phyloP scores from a whole-genome alignment of 768 basidiomycete species.

The Termitomyces heimii region DNA sequence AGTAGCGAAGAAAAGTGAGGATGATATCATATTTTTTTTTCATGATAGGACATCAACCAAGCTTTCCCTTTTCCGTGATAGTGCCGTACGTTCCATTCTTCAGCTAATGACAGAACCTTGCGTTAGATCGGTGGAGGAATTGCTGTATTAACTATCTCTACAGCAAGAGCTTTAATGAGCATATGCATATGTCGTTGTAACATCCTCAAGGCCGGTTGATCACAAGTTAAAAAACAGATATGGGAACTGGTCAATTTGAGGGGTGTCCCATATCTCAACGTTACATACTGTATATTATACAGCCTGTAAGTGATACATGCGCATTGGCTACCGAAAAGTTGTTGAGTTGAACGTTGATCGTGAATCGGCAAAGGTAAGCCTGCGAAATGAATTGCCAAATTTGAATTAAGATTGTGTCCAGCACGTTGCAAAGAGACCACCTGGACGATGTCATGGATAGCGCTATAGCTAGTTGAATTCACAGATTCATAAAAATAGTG shows the following conservation, averaged over 20 bases:
- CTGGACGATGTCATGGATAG: too few relatives aligned
- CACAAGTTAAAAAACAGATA: neutral
- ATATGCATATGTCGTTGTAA: neutral
- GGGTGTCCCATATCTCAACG: neutral
- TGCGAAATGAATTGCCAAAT: neutral
- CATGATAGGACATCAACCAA: constrained; percentile 61
- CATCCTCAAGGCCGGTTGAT: neutral
- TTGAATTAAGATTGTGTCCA: neutral
- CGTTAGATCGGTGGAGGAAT: constrained; percentile 53
- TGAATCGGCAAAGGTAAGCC: neutral
- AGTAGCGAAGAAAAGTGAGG: too few relatives aligned
- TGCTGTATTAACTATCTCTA: constrained; percentile 75
- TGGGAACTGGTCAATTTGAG: neutral
- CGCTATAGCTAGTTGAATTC: neutral
- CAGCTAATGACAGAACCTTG: neutral
- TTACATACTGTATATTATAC: too few relatives aligned
- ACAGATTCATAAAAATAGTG: neutral
- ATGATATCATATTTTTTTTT: neutral
- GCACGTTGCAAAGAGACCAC: neutral
- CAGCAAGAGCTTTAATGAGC: constrained; percentile 17
- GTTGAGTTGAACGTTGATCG: neutral
- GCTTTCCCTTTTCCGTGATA: constrained; percentile 79
- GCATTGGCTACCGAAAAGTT: neutral
- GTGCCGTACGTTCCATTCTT: constrained; percentile 41
- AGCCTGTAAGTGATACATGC: neutral